Percentiles rank a stretch among this genome's conserved stretches.
These are phyloP conservation scores for Cucurbitaria berberidis DNA, from an alignment of 2,329 filamentous ascomycete genomes.

Conservation along the genomic window DNA sequence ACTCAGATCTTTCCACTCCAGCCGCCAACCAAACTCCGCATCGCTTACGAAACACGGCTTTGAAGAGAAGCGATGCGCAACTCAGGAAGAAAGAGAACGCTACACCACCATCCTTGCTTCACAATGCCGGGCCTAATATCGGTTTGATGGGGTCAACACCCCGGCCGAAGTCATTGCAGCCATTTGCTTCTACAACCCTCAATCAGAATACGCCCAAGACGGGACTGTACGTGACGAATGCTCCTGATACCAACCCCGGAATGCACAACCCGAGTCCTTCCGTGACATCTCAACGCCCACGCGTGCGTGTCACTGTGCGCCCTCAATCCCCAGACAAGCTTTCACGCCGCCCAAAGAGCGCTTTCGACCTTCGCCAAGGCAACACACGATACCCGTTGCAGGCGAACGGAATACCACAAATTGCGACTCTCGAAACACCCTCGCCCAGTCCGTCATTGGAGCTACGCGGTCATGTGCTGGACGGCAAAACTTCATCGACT, in stretches of 20 bases:
- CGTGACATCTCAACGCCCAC: slow-evolving; percentile 14
- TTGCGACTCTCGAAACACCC: neutral
- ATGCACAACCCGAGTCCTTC: slow-evolving; percentile 7
- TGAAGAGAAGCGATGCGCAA: slow-evolving; percentile 11
- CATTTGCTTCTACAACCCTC: slow-evolving; percentile 14
- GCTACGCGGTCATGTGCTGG: slow-evolving; percentile 5
- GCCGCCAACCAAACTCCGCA: slow-evolving; percentile 6
- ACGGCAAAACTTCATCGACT: slow-evolving; percentile 13
- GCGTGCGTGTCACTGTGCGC: slow-evolving; percentile 21
- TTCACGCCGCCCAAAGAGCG: slow-evolving; percentile 36
- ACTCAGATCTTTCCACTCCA: slow-evolving; percentile 29
- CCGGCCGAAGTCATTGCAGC: slow-evolving; percentile 27
- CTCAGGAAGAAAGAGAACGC: slow-evolving; percentile 33
- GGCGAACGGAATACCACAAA: neutral
- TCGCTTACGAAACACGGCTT: slow-evolving; percentile 7
- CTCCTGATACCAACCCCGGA: slow-evolving; percentile 1
- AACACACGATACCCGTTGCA: neutral
- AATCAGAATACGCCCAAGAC: slow-evolving; percentile 19
- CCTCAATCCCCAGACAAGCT: slow-evolving; percentile 30
- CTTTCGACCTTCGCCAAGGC: slow-evolving; percentile 37
- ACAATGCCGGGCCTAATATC: slow-evolving; percentile 1
- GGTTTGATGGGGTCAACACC: slow-evolving; percentile 1
- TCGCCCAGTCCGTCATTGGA: slow-evolving; percentile 11
- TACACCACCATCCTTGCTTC: slow-evolving; percentile 11
- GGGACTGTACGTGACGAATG: slow-evolving; percentile 20